Conservation (phyloP, 352 stramenopile genomes). For the Globisporangium okanoganense region DNA sequence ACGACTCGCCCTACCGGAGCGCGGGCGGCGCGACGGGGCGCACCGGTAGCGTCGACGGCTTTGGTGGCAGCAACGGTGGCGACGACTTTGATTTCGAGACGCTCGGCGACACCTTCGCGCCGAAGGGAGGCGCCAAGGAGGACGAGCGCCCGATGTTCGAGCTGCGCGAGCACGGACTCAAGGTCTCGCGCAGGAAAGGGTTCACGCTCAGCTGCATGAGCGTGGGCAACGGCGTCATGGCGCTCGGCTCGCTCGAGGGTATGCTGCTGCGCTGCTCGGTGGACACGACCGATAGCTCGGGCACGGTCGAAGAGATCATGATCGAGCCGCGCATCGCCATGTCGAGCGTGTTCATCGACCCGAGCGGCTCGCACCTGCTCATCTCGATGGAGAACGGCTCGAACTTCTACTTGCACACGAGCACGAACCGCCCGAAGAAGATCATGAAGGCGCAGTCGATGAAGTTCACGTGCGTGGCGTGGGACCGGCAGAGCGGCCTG, state of each 20-base stretch:
- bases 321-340: constrained; percentile 86
- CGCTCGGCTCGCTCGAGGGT: constrained; percentile 78
- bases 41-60: constrained; percentile 20
- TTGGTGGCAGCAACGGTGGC: constrained; percentile 30
- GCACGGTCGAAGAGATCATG: constrained; percentile 84
- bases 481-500: constrained; percentile 73
- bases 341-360: constrained; percentile 77
- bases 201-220: constrained; percentile 83
- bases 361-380: constrained; percentile 72
- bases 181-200: constrained; percentile 79
- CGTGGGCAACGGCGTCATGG: constrained; percentile 78
- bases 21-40: constrained; percentile 18
- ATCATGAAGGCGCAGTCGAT: constrained; percentile 79
- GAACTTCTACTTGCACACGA: constrained; percentile 84
- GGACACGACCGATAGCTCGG: constrained; percentile 70
- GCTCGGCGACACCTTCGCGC: constrained; percentile 34
- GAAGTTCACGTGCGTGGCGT: constrained; percentile 79
- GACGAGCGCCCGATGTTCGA: constrained; percentile 85
- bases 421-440: constrained; percentile 75
- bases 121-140: constrained; percentile 38
- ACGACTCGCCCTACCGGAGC: constrained; percentile 38
- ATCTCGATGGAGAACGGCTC: constrained; percentile 87
- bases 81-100: constrained; percentile 84
- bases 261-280: constrained; percentile 77
- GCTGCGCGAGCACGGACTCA: constrained; percentile 81